Evolutionary conservation across 768 basidiomycete genomes (phyloP).

Genomic region (Trametes cubensis): DNA sequence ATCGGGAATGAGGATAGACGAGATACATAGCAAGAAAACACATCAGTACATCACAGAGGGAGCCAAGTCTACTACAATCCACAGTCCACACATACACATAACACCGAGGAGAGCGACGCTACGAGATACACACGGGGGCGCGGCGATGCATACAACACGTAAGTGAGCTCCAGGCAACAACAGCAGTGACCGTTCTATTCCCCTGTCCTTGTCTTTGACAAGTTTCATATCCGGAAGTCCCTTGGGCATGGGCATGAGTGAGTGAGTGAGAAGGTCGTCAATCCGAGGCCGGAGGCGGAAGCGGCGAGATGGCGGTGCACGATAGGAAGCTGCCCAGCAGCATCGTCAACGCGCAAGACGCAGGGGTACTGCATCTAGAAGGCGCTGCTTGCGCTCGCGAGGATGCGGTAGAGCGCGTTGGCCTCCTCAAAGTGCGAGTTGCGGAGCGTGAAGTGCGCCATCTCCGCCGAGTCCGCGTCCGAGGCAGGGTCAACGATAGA

Average conservation of each 20-base stretch:
- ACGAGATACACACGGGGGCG: constrained; percentile 16
- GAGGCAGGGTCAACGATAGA: constrained; percentile 62
- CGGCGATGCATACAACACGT: not conserved
- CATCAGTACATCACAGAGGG: constrained; percentile 9
- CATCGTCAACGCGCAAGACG: not conserved
- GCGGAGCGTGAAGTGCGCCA: constrained; percentile 74
- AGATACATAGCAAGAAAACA: constrained; percentile 2
- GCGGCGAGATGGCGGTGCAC: not conserved
- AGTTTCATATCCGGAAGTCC: too few species aligned
- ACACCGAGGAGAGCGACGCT: constrained; percentile 14
- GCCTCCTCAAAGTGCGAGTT: constrained; percentile 79
- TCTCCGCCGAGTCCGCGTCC: constrained; percentile 72
- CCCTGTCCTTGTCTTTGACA: too few species aligned
- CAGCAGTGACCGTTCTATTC: too few species aligned
- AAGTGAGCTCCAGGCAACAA: not conserved
- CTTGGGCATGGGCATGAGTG: not conserved
- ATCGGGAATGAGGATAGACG: not conserved
- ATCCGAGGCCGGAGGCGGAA: not conserved
- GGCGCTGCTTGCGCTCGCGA: constrained; percentile 46
- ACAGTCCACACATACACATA: not conserved
- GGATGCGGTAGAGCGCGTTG: constrained; percentile 66
- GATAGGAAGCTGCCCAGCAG: not conserved
- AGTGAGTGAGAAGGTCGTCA: not conserved
- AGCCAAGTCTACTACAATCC: not conserved
- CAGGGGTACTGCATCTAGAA: constrained; percentile 26